Evolutionary conservation across 257 asterid species (phyloP).

Genomic region (Solanum chaucha): DNA sequence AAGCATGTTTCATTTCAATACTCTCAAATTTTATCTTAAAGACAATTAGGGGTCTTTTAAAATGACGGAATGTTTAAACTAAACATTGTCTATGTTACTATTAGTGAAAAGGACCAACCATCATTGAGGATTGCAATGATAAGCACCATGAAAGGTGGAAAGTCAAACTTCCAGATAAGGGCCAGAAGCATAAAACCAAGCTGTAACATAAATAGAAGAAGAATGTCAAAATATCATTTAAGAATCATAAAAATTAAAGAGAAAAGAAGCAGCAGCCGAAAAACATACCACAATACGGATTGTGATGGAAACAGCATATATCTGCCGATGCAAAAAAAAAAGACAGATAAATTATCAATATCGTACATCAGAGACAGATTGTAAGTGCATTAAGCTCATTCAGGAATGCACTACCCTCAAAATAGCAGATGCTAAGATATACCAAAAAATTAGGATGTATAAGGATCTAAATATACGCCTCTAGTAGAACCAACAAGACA

Average conservation of each 20-base stretch:
- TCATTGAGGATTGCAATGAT: conserved; percentile 95
- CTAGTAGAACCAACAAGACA: background rate
- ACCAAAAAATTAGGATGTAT: background rate
- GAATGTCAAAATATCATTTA: background rate
- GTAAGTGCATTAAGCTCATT: background rate
- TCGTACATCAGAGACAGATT: background rate
- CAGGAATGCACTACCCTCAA: background rate
- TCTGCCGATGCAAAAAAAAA: conserved; percentile 32
- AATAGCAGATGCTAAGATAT: background rate
- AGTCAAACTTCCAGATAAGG: conserved; percentile 88
- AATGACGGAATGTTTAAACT: background rate
- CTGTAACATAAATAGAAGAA: conserved; percentile 30
- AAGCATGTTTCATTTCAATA: background rate
- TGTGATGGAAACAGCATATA: conserved; percentile 95
- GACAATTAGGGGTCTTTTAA: background rate
- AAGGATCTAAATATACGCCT: background rate
- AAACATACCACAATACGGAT: conserved; percentile 94
- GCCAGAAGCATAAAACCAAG: conserved; percentile 97
- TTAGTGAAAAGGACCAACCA: conserved; percentile 30
- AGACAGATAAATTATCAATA: background rate
- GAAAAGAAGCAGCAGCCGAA: background rate
- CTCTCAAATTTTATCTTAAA: background rate
- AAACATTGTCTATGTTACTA: background rate
- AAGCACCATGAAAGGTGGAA: conserved; percentile 99
- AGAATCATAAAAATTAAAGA: background rate